phyloP scores from a whole-genome alignment of 1,284 basidiomycete genomes.

The Irpex lacteus region DNA sequence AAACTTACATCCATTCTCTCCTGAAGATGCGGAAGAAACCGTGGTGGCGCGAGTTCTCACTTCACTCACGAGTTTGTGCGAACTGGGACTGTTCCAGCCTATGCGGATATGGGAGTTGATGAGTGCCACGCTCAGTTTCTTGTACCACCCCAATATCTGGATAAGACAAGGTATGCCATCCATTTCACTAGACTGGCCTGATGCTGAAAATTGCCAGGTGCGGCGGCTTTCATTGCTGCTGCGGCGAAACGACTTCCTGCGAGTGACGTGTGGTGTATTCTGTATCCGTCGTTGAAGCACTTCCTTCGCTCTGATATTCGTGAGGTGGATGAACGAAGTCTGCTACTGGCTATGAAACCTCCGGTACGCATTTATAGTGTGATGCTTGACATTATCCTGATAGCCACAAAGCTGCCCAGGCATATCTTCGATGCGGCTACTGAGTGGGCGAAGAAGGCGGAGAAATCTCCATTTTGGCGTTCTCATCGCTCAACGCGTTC shows the following conservation, averaged over 20 bases:
- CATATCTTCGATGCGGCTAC: constrained; percentile 85
- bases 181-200: neutral
- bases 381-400: neutral
- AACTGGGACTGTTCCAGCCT: constrained; percentile 85
- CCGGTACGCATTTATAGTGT: constrained; percentile 53
- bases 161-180: constrained; percentile 75
- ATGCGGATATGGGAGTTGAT: constrained; percentile 95
- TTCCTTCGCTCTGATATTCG: constrained; percentile 86
- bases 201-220: constrained; percentile 44
- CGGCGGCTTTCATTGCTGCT: constrained; percentile 84
- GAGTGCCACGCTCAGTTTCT: constrained; percentile 81
- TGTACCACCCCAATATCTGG: constrained; percentile 98
- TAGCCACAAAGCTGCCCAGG: constrained; percentile 59
- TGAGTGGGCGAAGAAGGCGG: constrained; percentile 82
- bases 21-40: constrained; percentile 87
- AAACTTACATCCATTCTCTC: constrained; percentile 40
- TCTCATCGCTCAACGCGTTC: constrained; percentile 48
- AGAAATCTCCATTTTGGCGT: constrained; percentile 77
- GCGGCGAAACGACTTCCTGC: constrained; percentile 75
- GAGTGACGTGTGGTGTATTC: constrained; percentile 94
- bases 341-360: constrained; percentile 74
- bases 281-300: constrained; percentile 89
- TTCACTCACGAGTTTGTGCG: constrained; percentile 82
- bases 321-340: constrained; percentile 68
- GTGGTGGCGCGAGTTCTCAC: constrained; percentile 88